phyloP scores from a whole-genome alignment of 805 yeast genomes.

The Candida xiaguanensis region DNA sequence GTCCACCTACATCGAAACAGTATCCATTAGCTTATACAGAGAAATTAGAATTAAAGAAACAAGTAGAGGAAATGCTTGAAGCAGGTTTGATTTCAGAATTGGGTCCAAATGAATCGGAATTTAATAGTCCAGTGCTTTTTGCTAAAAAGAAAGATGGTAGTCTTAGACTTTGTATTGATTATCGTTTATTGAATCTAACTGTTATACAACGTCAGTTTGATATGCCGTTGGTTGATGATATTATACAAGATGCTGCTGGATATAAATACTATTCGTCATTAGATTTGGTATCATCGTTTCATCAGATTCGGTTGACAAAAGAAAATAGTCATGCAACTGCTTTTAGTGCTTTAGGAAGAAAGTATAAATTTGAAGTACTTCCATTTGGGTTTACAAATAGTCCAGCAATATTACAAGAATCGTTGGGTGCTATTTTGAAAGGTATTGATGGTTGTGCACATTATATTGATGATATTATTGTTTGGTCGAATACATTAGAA shows the following conservation, averaged over 20 bases:
- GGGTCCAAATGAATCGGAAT: background rate
- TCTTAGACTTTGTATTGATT: conserved; percentile 1
- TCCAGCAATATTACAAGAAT: conserved; percentile 2
- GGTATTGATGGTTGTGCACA: conserved; percentile 1
- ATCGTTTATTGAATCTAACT: conserved; percentile 1
- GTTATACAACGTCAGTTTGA: conserved; percentile 1
- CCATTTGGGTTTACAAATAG: conserved; percentile 6
- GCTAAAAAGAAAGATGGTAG: conserved; percentile 2
- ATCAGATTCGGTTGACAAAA: background rate
- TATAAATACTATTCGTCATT: background rate
- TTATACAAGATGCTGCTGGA: conserved; percentile 2
- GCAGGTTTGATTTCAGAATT: background rate
- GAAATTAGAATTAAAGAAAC: background rate
- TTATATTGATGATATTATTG: conserved; percentile 3
- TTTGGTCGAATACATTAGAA: background rate
- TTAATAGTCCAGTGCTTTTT: conserved; percentile 2
- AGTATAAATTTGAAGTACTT: conserved; percentile 1
- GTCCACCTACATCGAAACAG: conserved; percentile 1
- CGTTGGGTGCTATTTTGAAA: background rate
- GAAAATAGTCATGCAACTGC: background rate
- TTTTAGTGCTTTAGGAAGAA: conserved; percentile 1
- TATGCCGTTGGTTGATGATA: conserved; percentile 1
- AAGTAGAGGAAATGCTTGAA: background rate
- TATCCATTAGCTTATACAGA: conserved; percentile 1
- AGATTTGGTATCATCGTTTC: background rate